phyloP scores from a whole-genome alignment of 169 alveolate species.

The Plasmodium fragile region DNA sequence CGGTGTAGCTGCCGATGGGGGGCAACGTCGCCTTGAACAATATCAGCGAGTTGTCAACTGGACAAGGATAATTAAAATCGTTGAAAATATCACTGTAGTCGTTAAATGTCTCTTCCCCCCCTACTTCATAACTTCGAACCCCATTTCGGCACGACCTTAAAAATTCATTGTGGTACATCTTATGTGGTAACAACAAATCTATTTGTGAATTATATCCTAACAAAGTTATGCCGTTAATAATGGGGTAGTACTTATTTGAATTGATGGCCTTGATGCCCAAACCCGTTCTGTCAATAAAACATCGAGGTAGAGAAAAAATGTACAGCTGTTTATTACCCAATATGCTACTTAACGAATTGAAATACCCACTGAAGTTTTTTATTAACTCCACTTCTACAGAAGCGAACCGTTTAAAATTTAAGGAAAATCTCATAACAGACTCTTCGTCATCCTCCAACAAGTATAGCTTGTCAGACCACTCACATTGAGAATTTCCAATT shows the following conservation, averaged over 20 bases:
- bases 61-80: constrained; percentile 53
- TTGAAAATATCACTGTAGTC: constrained; percentile 59
- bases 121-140: not conserved
- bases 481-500: constrained; percentile 77
- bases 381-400: constrained; percentile 72
- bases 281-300: constrained; percentile 91
- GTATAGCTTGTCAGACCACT: constrained; percentile 67
- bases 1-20: constrained; percentile 87
- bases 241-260: constrained; percentile 81
- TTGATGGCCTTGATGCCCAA: constrained; percentile 83
- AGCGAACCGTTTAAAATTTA: constrained; percentile 70
- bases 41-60: constrained; percentile 38
- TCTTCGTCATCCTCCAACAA: constrained; percentile 75
- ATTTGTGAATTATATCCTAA: constrained; percentile 77
- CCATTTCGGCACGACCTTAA: not conserved
- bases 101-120: not conserved
- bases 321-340: constrained; percentile 76
- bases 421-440: constrained; percentile 55
- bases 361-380: constrained; percentile 69
- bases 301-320: constrained; percentile 86
- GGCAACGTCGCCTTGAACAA: constrained; percentile 82
- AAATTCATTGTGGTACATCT: constrained; percentile 3
- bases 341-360: constrained; percentile 72
- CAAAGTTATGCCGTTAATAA: constrained; percentile 82
- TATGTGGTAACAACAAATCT: constrained; percentile 74